Conservation (phyloP, 306 rosid genomes). For the Clitoria ternatea region DNA sequence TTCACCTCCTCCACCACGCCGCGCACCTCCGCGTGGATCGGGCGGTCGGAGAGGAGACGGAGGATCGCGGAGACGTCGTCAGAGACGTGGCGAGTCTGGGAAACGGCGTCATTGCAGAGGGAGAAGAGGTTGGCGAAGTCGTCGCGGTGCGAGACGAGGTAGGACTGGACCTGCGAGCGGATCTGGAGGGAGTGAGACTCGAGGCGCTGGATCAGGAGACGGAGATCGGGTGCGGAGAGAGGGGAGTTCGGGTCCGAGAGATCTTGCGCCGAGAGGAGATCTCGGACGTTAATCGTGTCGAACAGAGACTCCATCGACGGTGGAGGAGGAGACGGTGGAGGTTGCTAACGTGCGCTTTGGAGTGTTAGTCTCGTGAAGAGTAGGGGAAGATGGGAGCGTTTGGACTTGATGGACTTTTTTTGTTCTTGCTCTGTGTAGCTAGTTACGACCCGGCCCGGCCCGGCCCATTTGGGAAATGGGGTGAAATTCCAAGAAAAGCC, state of each 20-base stretch:
- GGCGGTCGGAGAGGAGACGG: slow-evolving; percentile 44
- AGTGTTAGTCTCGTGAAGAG: too few species aligned
- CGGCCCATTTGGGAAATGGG: background rate
- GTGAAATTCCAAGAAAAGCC: background rate
- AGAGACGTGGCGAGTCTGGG: slow-evolving; percentile 48
- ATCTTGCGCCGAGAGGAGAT: slow-evolving; percentile 79
- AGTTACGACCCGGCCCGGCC: background rate
- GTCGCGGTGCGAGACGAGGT: slow-evolving; percentile 64
- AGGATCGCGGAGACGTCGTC: slow-evolving; percentile 40
- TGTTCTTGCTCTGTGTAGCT: background rate
- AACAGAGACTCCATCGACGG: slow-evolving; percentile 68
- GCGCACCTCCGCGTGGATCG: slow-evolving; percentile 49
- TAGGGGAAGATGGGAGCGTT: background rate
- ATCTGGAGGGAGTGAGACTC: slow-evolving; percentile 87
- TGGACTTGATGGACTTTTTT: slow-evolving; percentile 31
- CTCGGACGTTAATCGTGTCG: slow-evolving; percentile 70
- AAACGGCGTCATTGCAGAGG: slow-evolving; percentile 68
- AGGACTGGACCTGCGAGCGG: slow-evolving; percentile 68
- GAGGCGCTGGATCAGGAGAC: slow-evolving; percentile 88
- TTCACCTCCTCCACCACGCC: slow-evolving; percentile 58
- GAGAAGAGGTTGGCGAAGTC: slow-evolving; percentile 72
- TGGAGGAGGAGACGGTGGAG: background rate
- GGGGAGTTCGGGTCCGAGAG: slow-evolving; percentile 79
- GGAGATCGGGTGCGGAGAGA: slow-evolving; percentile 95
- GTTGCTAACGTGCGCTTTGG: slow-evolving; percentile 21